phyloP scores from a whole-genome alignment of 305 asterid genomes.

The Fraxinus paxiana region DNA sequence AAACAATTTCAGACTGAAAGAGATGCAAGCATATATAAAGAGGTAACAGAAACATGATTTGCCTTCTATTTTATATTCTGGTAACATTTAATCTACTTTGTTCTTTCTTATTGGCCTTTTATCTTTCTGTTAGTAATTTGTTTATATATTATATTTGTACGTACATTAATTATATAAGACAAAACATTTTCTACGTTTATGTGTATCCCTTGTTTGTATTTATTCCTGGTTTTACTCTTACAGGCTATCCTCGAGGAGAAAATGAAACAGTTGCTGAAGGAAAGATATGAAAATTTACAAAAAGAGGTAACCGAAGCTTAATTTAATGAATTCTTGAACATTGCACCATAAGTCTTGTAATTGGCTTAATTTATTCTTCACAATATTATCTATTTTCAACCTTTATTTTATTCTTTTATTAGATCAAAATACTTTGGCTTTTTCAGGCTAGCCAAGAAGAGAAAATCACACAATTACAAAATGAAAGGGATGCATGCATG shows the following conservation, averaged over 20 bases:
- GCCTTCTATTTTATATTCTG: not conserved
- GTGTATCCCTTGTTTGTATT: not conserved
- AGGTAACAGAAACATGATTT: conserved; percentile 34
- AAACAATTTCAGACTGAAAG: conserved; percentile 45
- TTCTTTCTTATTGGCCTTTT: not conserved
- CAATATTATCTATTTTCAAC: not conserved
- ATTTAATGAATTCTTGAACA: no score
- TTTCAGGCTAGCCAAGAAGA: conserved; percentile 25
- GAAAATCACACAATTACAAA: conserved; percentile 27
- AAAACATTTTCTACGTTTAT: not conserved
- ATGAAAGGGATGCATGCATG: conserved; percentile 19
- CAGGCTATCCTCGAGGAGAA: conserved; percentile 29
- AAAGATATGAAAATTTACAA: conserved; percentile 25
- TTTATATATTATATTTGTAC: not conserved
- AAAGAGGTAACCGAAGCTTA: conserved; percentile 27
- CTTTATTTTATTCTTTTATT: not conserved
- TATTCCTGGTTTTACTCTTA: not conserved
- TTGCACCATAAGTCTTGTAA: not conserved
- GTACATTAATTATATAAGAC: not conserved
- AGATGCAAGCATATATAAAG: conserved; percentile 41
- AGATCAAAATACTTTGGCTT: not conserved
- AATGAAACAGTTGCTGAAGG: conserved; percentile 21
- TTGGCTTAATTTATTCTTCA: conserved; percentile 1
- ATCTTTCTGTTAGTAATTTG: not conserved
- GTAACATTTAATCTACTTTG: not conserved